phyloP scores from a whole-genome alignment of 129 eudicot species.

The Flaveria sonorensis region DNA sequence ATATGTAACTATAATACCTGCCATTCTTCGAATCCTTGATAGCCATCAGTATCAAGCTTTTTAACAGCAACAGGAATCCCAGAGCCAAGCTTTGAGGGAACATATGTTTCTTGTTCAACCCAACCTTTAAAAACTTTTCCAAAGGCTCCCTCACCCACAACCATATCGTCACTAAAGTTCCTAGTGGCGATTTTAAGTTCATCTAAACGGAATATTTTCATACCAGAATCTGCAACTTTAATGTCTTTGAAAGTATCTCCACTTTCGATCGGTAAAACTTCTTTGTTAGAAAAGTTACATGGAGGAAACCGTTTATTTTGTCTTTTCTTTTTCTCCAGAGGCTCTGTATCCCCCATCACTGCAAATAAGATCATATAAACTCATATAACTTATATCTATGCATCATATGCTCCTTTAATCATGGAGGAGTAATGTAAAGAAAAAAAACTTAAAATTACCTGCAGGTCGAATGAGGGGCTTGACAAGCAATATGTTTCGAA shows the following conservation, averaged over 20 bases:
- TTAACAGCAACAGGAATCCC: slow-evolving; percentile 41
- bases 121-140: slow-evolving; percentile 44
- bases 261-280: neutral
- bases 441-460: slow-evolving; percentile 17
- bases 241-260: slow-evolving; percentile 9
- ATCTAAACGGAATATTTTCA: slow-evolving; percentile 38
- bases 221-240: slow-evolving; percentile 27
- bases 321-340: slow-evolving; percentile 10
- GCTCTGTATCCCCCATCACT: slow-evolving; percentile 10
- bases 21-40: slow-evolving; percentile 39
- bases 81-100: slow-evolving; percentile 24
- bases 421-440: neutral
- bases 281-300: slow-evolving; percentile 14
- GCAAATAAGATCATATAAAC: neutral
- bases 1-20: slow-evolving; percentile 20
- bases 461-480: slow-evolving; percentile 6
- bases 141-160: slow-evolving; percentile 38
- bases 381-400: neutral
- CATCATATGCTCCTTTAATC: neutral
- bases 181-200: slow-evolving; percentile 40
- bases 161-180: slow-evolving; percentile 34
- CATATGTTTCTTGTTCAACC: slow-evolving; percentile 31
- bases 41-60: slow-evolving; percentile 18
- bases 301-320: slow-evolving; percentile 5
- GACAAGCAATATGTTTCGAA: slow-evolving; percentile 18